These are phyloP conservation scores for Fusarium transvaalense DNA, from an alignment of 2,329 filamentous ascomycete species.

Conservation along the genomic window DNA sequence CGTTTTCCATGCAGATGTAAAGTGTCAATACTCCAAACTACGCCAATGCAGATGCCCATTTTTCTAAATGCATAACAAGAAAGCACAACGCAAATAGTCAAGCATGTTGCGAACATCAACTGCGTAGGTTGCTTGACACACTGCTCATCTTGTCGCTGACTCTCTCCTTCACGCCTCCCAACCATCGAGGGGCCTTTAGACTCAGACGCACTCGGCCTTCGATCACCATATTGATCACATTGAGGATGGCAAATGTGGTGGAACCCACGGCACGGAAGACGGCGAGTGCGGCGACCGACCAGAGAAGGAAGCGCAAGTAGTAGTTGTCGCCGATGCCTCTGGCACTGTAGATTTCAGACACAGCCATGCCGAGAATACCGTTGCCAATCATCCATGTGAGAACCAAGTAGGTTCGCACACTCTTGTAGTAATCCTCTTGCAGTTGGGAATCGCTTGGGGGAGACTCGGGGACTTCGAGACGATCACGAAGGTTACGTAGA, in stretches of 20 bases:
- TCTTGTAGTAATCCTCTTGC: slow-evolving; percentile 99
- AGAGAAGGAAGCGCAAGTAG: slow-evolving; percentile 93
- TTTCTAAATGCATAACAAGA: slow-evolving; percentile 29
- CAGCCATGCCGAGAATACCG: slow-evolving; percentile 91
- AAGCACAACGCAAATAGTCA: slow-evolving; percentile 16
- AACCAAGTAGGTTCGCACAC: slow-evolving; percentile 98
- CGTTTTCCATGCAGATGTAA: slow-evolving; percentile 25
- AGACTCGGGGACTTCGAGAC: slow-evolving; percentile 80
- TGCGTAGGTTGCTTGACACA: slow-evolving; percentile 59
- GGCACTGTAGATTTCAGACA: slow-evolving; percentile 85
- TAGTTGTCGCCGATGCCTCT: slow-evolving; percentile 82
- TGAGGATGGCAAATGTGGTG: slow-evolving; percentile 85
- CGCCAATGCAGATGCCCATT: slow-evolving; percentile 32
- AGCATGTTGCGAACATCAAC: slow-evolving; percentile 42
- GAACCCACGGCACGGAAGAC: slow-evolving; percentile 88
- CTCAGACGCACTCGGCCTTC: slow-evolving; percentile 81
- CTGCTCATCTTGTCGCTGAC: slow-evolving; percentile 64
- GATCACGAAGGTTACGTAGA: slow-evolving; percentile 92
- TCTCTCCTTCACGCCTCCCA: slow-evolving; percentile 59
- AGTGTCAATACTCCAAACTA: slow-evolving; percentile 24
- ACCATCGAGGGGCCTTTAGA: slow-evolving; percentile 66
- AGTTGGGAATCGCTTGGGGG: slow-evolving; percentile 79
- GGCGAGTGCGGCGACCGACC: slow-evolving; percentile 87
- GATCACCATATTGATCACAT: slow-evolving; percentile 84
- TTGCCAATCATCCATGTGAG: slow-evolving; percentile 94